Evolutionary conservation across 2,329 filamentous ascomycete genomes (phyloP).

Genomic region (Fusarium graminum): DNA sequence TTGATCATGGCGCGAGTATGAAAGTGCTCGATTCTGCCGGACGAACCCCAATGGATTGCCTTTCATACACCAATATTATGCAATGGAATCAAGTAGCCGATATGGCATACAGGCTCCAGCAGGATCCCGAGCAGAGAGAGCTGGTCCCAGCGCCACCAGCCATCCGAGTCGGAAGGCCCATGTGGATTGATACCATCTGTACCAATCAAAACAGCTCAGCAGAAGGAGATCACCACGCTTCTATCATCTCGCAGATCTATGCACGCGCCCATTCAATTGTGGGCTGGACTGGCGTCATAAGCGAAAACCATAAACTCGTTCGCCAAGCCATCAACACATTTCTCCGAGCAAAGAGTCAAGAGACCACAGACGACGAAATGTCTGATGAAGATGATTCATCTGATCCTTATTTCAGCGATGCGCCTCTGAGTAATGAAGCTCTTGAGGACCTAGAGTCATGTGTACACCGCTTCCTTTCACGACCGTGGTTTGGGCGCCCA

Average conservation of each 20-base stretch:
- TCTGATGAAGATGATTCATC: neutral
- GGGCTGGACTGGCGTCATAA: neutral
- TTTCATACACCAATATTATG: neutral
- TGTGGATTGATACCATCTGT: constrained; percentile 24
- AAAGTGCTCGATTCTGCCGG: neutral
- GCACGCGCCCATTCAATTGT: neutral
- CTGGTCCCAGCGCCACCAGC: fast-evolving
- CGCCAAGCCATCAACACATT: neutral
- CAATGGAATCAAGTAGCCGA: neutral
- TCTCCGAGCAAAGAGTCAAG: neutral
- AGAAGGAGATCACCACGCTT: neutral
- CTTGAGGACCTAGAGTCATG: fast-evolving
- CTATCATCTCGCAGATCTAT: neutral
- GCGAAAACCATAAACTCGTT: neutral
- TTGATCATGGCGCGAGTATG: constrained; percentile 14
- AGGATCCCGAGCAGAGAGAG: neutral
- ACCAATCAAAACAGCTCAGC: neutral
- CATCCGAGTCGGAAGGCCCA: neutral
- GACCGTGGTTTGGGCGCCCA: constrained; percentile 14
- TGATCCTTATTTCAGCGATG: neutral
- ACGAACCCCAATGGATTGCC: neutral
- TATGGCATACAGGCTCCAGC: neutral
- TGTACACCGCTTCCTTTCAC: neutral
- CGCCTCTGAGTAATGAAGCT: neutral
- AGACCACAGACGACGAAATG: neutral